Percentiles rank a stretch among this genome's conserved stretches.
phyloP scores from a whole-genome alignment of 345 rosid genomes.

The Salix purpurea region DNA sequence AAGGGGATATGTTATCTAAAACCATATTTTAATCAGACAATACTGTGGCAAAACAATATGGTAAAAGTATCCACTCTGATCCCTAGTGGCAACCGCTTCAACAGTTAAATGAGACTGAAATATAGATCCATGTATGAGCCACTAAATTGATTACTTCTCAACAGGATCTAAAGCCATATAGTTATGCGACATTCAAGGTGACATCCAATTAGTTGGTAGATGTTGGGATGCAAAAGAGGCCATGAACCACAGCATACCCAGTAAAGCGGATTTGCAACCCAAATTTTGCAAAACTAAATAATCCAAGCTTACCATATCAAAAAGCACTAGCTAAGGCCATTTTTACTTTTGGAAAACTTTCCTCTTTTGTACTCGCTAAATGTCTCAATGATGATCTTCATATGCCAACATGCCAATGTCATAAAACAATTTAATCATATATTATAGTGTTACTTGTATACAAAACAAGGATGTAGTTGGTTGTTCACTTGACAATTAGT shows the following conservation, averaged over 20 bases:
- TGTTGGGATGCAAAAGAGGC: not conserved
- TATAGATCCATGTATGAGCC: not conserved
- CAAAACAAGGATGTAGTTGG: not conserved
- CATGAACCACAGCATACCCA: not conserved
- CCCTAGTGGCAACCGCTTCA: not conserved
- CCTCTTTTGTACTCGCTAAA: not conserved
- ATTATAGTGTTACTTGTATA: not conserved
- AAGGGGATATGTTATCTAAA: not conserved
- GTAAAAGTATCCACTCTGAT: not conserved
- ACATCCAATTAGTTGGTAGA: not conserved
- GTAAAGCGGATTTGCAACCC: not conserved
- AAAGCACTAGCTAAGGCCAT: not conserved
- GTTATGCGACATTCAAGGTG: not conserved
- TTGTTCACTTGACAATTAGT: not conserved
- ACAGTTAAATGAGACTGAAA: not conserved
- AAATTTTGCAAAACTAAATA: not conserved
- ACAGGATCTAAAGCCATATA: not conserved
- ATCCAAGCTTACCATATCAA: not conserved
- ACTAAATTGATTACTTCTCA: not conserved
- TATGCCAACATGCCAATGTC: not conserved
- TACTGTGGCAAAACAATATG: not conserved
- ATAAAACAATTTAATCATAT: not conserved
- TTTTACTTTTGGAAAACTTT: not conserved
- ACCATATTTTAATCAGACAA: not conserved
- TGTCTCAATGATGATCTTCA: not conserved